Evolutionary conservation across 2,329 filamentous ascomycete genomes (phyloP).

Genomic region (Penicillium occitanis): DNA sequence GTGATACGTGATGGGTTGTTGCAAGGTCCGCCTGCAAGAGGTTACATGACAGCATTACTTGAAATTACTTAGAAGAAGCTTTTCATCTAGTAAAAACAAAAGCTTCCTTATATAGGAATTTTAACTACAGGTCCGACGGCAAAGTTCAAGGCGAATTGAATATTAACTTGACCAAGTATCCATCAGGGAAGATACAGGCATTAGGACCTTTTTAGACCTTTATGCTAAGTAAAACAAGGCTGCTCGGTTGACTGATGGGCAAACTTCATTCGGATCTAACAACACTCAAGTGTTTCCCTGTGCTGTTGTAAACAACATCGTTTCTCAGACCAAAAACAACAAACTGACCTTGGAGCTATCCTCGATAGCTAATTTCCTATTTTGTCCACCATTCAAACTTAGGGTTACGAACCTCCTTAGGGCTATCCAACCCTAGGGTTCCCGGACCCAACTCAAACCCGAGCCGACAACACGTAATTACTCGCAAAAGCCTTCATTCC

Average conservation of each 20-base stretch:
- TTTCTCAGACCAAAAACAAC: not conserved
- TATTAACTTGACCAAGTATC: not conserved
- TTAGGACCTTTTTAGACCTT: not conserved
- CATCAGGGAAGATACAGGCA: not conserved
- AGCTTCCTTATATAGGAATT: not conserved
- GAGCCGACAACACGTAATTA: not conserved
- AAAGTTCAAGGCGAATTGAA: not conserved
- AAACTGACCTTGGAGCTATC: not conserved
- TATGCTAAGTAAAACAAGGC: not conserved
- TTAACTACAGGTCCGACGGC: no score
- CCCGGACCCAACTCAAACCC: not conserved
- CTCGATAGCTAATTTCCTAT: not conserved
- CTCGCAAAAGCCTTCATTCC: not conserved
- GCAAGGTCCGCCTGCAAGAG: not conserved
- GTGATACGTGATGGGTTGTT: not conserved
- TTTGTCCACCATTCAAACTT: not conserved
- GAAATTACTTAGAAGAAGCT: not conserved
- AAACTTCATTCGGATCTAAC: not conserved
- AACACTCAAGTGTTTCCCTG: not conserved
- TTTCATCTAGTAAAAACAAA: not conserved
- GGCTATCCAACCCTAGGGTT: not conserved
- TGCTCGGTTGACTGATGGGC: not conserved
- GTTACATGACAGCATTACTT: not conserved
- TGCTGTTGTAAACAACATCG: no score
- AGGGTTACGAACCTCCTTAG: not conserved